Conservation (phyloP, 1,139 yeast species). For the Kluyveromyces sp. region DNA sequence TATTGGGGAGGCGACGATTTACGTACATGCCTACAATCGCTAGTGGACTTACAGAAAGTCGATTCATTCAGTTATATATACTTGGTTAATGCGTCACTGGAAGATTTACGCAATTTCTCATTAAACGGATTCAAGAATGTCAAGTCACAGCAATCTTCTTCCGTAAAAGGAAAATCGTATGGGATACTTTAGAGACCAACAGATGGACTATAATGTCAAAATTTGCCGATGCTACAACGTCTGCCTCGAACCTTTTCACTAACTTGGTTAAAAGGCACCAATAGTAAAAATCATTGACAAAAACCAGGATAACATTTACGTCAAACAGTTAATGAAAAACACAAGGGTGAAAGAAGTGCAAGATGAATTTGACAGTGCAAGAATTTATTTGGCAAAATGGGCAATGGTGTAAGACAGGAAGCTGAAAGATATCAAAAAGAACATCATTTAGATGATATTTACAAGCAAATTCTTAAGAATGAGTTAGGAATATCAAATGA, state of each 20-base stretch:
- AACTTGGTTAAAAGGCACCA: constrained; percentile 21
- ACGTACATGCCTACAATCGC: constrained; percentile 43
- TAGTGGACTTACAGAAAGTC: constrained; percentile 59
- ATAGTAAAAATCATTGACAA: constrained; percentile 23
- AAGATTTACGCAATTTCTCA: constrained; percentile 75
- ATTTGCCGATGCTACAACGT: constrained; percentile 72
- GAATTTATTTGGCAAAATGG: constrained; percentile 93
- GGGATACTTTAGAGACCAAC: constrained; percentile 48
- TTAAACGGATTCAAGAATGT: constrained; percentile 32
- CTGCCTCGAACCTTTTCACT: constrained; percentile 36
- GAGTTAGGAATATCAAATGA: constrained; percentile 57
- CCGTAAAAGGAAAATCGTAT: constrained; percentile 10
- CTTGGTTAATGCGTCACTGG: constrained; percentile 72
- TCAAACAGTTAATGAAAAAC: constrained; percentile 56
- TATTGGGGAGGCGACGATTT: constrained; percentile 93
- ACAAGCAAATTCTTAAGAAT: constrained; percentile 49
- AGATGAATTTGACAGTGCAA: constrained; percentile 88
- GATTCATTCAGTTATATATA: constrained; percentile 64
- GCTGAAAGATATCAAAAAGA: constrained; percentile 66
- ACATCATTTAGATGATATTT: constrained; percentile 51
- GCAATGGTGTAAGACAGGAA: constrained; percentile 89
- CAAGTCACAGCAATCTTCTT: constrained; percentile 16
- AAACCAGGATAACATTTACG: constrained; percentile 29
- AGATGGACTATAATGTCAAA: constrained; percentile 84
- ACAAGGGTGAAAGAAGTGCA: constrained; percentile 78